phyloP scores from a whole-genome alignment of 2,329 filamentous ascomycete genomes.

The Chaetothyriales sp. region DNA sequence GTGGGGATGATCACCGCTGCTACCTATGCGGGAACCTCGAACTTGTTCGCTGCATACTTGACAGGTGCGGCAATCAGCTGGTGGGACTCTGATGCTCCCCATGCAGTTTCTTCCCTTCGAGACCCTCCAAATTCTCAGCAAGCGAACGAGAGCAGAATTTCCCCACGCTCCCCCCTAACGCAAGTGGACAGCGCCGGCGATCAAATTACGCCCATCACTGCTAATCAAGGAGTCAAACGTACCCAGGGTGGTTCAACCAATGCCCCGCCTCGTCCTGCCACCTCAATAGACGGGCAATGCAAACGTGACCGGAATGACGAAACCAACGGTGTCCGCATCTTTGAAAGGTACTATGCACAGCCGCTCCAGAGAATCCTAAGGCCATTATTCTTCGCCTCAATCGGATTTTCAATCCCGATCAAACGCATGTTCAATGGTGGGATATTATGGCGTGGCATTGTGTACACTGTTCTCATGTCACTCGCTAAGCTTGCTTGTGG shows the following conservation, averaged over 20 bases:
- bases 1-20: constrained; percentile 34
- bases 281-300: background rate
- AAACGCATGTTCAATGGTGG: constrained; percentile 48
- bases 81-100: constrained; percentile 26
- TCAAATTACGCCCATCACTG: background rate
- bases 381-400: constrained; percentile 59
- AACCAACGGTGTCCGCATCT: constrained; percentile 23
- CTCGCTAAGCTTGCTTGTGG: constrained; percentile 47
- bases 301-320: background rate
- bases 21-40: constrained; percentile 41
- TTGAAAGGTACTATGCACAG: constrained; percentile 32
- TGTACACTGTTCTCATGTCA: constrained; percentile 58
- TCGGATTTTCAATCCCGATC: constrained; percentile 68
- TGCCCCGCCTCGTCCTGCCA: background rate
- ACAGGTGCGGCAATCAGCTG: constrained; percentile 38
- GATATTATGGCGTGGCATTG: constrained; percentile 56
- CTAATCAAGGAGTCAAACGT: background rate
- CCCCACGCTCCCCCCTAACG: background rate
- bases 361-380: constrained; percentile 41
- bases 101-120: background rate
- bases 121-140: background rate
- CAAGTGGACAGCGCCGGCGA: background rate
- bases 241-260: background rate
- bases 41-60: constrained; percentile 42
- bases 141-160: background rate